These are phyloP conservation scores for Termitomyces sp. DNA, from an alignment of 768 basidiomycete genomes.

Conservation along the genomic window DNA sequence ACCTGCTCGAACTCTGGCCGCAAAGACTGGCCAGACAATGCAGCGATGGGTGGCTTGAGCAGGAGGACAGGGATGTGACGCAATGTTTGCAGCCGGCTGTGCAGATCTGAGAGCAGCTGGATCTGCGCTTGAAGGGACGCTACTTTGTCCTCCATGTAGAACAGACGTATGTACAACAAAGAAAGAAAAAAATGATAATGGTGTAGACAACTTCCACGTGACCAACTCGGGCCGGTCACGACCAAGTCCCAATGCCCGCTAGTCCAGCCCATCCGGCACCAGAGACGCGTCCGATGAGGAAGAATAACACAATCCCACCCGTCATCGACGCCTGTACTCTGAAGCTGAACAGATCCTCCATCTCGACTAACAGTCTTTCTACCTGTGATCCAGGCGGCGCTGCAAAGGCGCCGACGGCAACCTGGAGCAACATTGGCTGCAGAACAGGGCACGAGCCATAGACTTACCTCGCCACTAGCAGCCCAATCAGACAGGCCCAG, in stretches of 20 bases:
- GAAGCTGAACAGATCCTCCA: conserved; percentile 23
- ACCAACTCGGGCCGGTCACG: conserved; percentile 7
- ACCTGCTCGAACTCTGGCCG: conserved; percentile 41
- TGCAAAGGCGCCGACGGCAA: neutral
- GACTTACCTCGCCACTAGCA: conserved; percentile 10
- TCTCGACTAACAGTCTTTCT: neutral
- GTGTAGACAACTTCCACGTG: neutral
- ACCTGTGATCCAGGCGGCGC: conserved; percentile 4
- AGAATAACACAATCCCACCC: conserved; percentile 27
- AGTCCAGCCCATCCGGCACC: conserved; percentile 30
- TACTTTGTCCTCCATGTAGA: conserved; percentile 13
- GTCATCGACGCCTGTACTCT: conserved; percentile 14
- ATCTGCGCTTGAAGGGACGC: conserved; percentile 35
- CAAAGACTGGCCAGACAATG: conserved; percentile 20
- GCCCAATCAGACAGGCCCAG: conserved; percentile 26
- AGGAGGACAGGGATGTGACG: conserved; percentile 43
- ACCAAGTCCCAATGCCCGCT: conserved; percentile 31
- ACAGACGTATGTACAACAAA: neutral
- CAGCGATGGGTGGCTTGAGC: conserved; percentile 30
- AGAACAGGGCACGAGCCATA: conserved; percentile 6
- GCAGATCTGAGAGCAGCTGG: conserved; percentile 40
- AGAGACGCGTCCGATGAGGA: conserved; percentile 30
- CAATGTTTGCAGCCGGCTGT: conserved; percentile 36
- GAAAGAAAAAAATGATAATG: neutral
- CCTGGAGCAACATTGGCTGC: conserved; percentile 3